Conservation (phyloP, 2,329 filamentous ascomycete species). For the Capronia coronata region DNA sequence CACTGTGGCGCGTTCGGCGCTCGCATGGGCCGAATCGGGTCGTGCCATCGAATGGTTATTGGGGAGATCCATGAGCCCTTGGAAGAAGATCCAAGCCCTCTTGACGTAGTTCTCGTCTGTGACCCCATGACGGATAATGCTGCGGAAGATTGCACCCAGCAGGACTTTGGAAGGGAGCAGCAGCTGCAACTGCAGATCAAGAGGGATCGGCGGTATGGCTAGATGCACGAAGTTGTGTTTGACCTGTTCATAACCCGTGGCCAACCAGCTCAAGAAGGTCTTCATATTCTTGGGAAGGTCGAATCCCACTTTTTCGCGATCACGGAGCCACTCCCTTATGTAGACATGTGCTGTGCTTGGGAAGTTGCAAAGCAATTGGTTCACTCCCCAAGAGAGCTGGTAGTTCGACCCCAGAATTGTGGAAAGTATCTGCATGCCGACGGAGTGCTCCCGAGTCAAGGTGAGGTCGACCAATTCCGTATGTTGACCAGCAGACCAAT, state of each 20-base stretch:
- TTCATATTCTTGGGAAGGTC: conserved; percentile 1
- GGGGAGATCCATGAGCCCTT: neutral
- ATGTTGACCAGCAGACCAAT: neutral
- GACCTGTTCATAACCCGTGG: neutral
- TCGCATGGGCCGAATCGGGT: neutral
- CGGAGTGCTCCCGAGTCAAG: neutral
- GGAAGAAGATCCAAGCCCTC: conserved; percentile 2
- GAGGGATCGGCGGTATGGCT: conserved; percentile 8
- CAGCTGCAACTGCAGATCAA: conserved; percentile 5
- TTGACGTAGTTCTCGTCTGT: neutral
- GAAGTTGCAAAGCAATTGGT: neutral
- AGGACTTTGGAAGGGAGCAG: conserved; percentile 13
- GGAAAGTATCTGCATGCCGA: neutral
- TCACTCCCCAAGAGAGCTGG: neutral
- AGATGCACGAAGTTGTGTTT: neutral
- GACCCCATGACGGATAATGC: neutral
- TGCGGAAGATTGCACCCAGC: conserved; percentile 8
- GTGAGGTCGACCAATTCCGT: neutral
- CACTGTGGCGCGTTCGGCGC: neutral
- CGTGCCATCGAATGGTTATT: neutral
- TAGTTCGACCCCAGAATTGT: neutral
- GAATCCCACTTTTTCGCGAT: neutral
- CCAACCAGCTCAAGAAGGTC: conserved; percentile 5
- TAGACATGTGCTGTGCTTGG: neutral
- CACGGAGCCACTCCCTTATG: neutral